A percentile compares a stretch with the other conserved stretches of the same genome.
Conservation (phyloP, 495 filamentous ascomycete species). For the Parmelia sp. region DNA sequence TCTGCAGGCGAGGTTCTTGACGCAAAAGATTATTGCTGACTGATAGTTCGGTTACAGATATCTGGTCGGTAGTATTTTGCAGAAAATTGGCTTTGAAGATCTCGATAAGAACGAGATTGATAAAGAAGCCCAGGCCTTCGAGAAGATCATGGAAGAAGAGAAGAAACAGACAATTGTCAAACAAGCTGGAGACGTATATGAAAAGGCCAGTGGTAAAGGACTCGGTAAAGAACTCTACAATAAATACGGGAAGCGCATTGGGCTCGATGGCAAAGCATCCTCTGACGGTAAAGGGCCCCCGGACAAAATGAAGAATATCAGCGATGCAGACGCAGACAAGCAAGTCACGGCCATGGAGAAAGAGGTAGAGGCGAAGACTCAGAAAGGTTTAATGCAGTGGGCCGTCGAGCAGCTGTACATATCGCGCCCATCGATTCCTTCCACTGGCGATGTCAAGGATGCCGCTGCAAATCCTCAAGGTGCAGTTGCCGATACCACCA, state of each 20-base stretch:
- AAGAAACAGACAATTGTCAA: conserved; percentile 43
- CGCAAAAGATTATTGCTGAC: background rate
- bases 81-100: conserved; percentile 61
- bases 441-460: conserved; percentile 6
- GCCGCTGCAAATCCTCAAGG: conserved; percentile 9
- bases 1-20: background rate
- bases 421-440: conserved; percentile 1
- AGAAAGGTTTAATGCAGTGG: conserved; percentile 41
- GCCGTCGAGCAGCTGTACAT: conserved; percentile 31
- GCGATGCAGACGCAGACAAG: conserved; percentile 26
- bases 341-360: conserved; percentile 33
- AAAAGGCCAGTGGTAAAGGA: conserved; percentile 24
- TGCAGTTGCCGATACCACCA: conserved; percentile 21
- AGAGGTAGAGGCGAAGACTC: conserved; percentile 44
- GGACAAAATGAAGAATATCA: conserved; percentile 15
- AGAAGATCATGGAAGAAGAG: conserved; percentile 50
- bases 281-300: conserved; percentile 30
- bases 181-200: conserved; percentile 30
- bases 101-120: conserved; percentile 50
- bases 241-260: conserved; percentile 26
- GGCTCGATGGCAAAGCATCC: conserved; percentile 14
- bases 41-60: conserved; percentile 50
- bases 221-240: conserved; percentile 36
- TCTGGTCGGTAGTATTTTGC: conserved; percentile 61
- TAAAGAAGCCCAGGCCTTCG: conserved; percentile 51